phyloP scores from a whole-genome alignment of 305 asterid genomes.

The Coffea humblotiana region DNA sequence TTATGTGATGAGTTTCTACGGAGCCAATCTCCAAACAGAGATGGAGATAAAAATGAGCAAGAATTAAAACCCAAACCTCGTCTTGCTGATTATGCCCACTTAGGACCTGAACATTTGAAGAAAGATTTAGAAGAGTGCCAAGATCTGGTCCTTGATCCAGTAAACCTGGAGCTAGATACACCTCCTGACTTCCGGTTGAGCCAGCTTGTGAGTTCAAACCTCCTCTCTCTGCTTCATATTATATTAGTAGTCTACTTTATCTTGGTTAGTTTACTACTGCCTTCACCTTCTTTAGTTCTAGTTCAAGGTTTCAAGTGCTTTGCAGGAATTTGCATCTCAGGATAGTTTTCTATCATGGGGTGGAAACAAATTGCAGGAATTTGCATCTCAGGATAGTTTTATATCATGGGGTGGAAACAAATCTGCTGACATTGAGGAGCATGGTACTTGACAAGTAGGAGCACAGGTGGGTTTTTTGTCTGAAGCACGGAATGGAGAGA shows the following conservation, averaged over 20 bases:
- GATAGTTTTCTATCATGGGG: slow-evolving; percentile 93
- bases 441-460: slow-evolving; percentile 24
- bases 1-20: slow-evolving; percentile 72
- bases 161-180: slow-evolving; percentile 55
- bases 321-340: slow-evolving; percentile 86
- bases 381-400: slow-evolving; percentile 84
- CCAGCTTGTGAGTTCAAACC: slow-evolving; percentile 59
- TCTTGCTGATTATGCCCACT: slow-evolving; percentile 63
- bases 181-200: slow-evolving; percentile 81
- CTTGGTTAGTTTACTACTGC: not conserved
- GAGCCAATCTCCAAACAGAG: slow-evolving; percentile 87
- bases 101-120: slow-evolving; percentile 69
- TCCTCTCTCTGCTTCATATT: not conserved
- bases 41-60: slow-evolving; percentile 35
- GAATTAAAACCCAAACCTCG: slow-evolving; percentile 40
- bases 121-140: slow-evolving; percentile 79
- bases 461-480: slow-evolving; percentile 1
- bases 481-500: not conserved
- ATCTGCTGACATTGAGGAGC: slow-evolving; percentile 31
- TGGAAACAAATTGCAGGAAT: slow-evolving; percentile 72
- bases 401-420: slow-evolving; percentile 83
- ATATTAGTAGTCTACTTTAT: not conserved
- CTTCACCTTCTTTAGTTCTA: not conserved
- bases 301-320: slow-evolving; percentile 2
- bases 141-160: slow-evolving; percentile 47